Conservation (phyloP, 306 rosid species). For the Myrica gale region DNA sequence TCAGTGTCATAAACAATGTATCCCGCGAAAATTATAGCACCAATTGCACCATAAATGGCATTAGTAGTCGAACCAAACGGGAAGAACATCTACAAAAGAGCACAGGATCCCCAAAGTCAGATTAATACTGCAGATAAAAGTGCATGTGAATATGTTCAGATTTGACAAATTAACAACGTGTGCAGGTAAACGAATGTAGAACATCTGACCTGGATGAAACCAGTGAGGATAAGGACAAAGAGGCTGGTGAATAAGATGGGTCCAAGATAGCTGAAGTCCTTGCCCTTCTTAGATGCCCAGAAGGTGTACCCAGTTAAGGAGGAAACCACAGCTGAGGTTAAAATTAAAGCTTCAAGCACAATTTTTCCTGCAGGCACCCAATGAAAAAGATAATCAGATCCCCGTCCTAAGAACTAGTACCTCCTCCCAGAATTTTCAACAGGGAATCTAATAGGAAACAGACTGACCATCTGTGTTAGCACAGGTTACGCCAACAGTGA, state of each 20-base stretch:
- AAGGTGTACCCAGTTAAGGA: slow-evolving; percentile 86
- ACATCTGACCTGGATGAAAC: slow-evolving; percentile 77
- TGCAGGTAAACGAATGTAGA: not conserved
- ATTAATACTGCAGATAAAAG: slow-evolving; percentile 1
- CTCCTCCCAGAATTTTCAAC: not conserved
- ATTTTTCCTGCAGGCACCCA: slow-evolving; percentile 63
- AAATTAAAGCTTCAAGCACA: slow-evolving; percentile 89
- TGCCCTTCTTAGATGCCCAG: slow-evolving; percentile 98
- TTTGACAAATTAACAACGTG: not conserved
- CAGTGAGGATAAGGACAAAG: slow-evolving; percentile 52
- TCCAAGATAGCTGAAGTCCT: slow-evolving; percentile 95
- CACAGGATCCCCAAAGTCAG: slow-evolving; percentile 22
- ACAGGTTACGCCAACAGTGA: slow-evolving; percentile 79
- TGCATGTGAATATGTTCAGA: not conserved
- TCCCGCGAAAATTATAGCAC: slow-evolving; percentile 84
- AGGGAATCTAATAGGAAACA: not conserved
- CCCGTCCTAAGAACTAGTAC: not conserved
- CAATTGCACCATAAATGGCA: slow-evolving; percentile 70
- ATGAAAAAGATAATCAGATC: slow-evolving; percentile 8
- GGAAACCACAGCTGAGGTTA: slow-evolving; percentile 82
- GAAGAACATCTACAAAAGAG: slow-evolving; percentile 64
- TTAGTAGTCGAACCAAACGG: slow-evolving; percentile 73
- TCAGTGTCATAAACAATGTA: slow-evolving; percentile 82
- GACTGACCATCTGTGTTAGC: slow-evolving; percentile 78
- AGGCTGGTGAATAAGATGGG: slow-evolving; percentile 85